Evolutionary conservation across 2,329 filamentous ascomycete species (phyloP), one percentile per base, ranked within the genome.

Genomic region (Didymella lethalis): DNA sequence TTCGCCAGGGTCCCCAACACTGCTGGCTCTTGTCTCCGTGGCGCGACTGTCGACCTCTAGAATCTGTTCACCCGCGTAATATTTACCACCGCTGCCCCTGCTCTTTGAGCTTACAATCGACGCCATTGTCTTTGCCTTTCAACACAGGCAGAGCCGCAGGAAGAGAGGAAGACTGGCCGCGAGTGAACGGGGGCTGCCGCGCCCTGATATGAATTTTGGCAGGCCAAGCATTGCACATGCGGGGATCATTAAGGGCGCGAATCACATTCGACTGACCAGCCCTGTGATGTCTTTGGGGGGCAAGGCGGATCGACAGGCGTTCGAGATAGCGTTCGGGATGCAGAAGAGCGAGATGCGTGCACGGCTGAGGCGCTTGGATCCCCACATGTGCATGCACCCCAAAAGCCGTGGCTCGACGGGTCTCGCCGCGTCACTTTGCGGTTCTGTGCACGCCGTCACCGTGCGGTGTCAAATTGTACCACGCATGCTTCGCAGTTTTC

Each of bases 21-120:
- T 26, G 4, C 41, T 14, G 28, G 25, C 44, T 50, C 32, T 26
- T 14, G 48, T 32, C 14, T 54, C 62, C 12, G 23, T 48, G 18
- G 64, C 26, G 16, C 44, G 45, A 29, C 50, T 59, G 38, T 61
- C 31, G 25, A 66, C 50, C 41, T 65, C 57, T n/a, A 50, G 53
- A 16, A 67, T 59, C 12, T 60, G 61, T 26, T 66, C 60, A 7
- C 43, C 54, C 7, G 46, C 18, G n/a, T 40, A 46, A 38, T 44
- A 50, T 32, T 64, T 61, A 23, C 41, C 47, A 3, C 61, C 51
- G 31, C 41, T 49, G 34, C 43, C 46, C 1, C 18, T 46, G 18
- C 38, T 46, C 32, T 54, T 50, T 18, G 48, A 36, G 7, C 55
- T 65, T 41, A 48, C 41, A 10, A 54, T 51, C 3, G 47, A 59